Base-by-base conservation (phyloP, 345 rosid genomes). In the Eucalyptus tenuipes region DNA sequence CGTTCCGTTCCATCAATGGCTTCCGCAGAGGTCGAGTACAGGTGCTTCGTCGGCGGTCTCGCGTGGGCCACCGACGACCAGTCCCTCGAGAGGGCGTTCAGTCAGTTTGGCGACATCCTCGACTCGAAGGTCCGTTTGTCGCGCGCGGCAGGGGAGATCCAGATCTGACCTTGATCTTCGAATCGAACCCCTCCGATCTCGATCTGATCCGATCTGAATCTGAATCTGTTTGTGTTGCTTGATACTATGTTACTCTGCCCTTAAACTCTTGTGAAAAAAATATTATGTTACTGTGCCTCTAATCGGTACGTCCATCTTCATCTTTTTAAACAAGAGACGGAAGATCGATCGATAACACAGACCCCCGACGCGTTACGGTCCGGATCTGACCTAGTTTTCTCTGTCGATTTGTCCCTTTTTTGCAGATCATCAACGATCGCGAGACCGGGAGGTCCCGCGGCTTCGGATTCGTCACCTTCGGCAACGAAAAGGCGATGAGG, bases 281-380 rank as follows among this genome's bases (percentile, higher is more conserved):
- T 52, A 89, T 92, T 89, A 89, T 90, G 89, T 91, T 93, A 94
- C 93, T 92, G 88, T 91, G 88, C 75, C 88, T 42, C 89, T 29
- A 93, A 93, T 95, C 94, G 99, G 99, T 97, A 97, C 97, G 99
- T 96, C 92, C 96, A 89, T 94, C 97, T 95, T 95, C 97, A 94
- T 94, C 94, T 94, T 92, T 85, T 86, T 85, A 59, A 47, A 53
- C 13, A 49, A 86, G 92, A 89, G 96, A 89, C 90, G 99, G 92
- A 96, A 98, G 94, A 91, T 95, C 97, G 94, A 89, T 87, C 90
- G 90, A 82, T 82, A 71, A 48, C 82, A 31, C 50, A 52, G 59
- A 44, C 16, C 24, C 53, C 2, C 8, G 59, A 49, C 24, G n/a
- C 44, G 49, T 86, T 33, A 13, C 31, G 25, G 13, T 13, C 87